These are phyloP conservation scores for Camelina laxa DNA, from an alignment of 345 rosid species.

Conservation along the genomic window DNA sequence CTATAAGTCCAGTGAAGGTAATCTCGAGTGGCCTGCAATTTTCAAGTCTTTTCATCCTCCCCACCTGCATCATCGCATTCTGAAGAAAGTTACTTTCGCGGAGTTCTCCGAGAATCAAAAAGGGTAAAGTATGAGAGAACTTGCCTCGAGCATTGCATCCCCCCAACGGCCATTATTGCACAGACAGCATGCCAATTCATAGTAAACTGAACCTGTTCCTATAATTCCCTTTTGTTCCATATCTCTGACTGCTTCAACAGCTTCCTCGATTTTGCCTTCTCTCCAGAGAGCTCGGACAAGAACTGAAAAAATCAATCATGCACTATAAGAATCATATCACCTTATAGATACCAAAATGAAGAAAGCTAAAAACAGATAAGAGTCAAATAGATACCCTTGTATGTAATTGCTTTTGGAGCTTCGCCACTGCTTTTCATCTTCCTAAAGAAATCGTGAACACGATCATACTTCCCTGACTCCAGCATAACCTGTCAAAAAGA, in stretches of 20 bases:
- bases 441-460: slow-evolving; percentile 67
- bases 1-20: slow-evolving; percentile 85
- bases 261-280: slow-evolving; percentile 78
- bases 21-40: slow-evolving; percentile 69
- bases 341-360: neutral
- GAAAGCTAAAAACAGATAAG: slow-evolving; percentile 12
- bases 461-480: slow-evolving; percentile 79
- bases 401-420: slow-evolving; percentile 74
- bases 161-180: slow-evolving; percentile 80
- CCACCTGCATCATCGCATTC: slow-evolving; percentile 55
- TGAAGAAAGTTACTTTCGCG: neutral
- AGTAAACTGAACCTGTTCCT: slow-evolving; percentile 81
- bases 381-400: slow-evolving; percentile 57
- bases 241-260: slow-evolving; percentile 78
- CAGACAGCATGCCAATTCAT: slow-evolving; percentile 90
- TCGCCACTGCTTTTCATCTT: slow-evolving; percentile 84
- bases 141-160: slow-evolving; percentile 83
- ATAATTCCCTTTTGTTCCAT: slow-evolving; percentile 92
- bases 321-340: slow-evolving; percentile 27
- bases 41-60: slow-evolving; percentile 65
- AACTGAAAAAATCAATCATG: slow-evolving; percentile 53
- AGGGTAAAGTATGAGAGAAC: slow-evolving; percentile 8
- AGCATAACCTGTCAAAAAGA: slow-evolving; percentile 81
- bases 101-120: slow-evolving; percentile 6
- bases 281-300: slow-evolving; percentile 86